Base-by-base conservation (phyloP, 495 filamentous ascomycete genomes). In the Penicillium alfredii region DNA sequence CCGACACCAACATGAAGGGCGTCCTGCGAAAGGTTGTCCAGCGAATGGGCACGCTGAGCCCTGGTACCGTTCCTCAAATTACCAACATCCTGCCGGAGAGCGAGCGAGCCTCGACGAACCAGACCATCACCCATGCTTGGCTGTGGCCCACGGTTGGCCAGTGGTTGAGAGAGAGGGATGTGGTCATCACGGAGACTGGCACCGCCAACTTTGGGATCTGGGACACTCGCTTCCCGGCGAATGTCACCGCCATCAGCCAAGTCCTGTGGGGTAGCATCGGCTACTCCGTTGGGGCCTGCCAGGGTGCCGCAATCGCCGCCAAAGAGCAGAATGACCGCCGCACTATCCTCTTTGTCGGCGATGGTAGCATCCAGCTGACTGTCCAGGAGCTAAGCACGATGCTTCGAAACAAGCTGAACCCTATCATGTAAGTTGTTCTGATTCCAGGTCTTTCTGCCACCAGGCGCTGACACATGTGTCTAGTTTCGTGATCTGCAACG, bases 231-330 rank as follows among this genome's bases (percentile, higher is more conserved):
- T 92, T 93, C 68, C 87, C 87, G 1, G 56, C 72, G 15, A 67
- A 74, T 16, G 85, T 90, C 1, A 84, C 74, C 3, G 82, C 82
- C 11, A 73, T 94, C 44, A 86, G 76, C 29, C 88, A 94, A 57
- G 82, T 90, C 1, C 74, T 95, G 7, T 94, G 87, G 86, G 87
- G 88, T 23, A 86, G 80, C 40, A 94, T 94, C 49, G 88, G 82
- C 0, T 90, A 84, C 58, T 79, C 85, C 0, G 78, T 88, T 17
- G 85, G 85, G 12, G 80, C 85, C 7, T 78, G 80, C 31, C 83
- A 87, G 53, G 86, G 86, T 19, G 84, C 84, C 4, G 81, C 78
- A 1, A 59, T 88, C 29, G 86, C 82, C 4, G 73, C 75, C 0
- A 78, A 80, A 38, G 86, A 90, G 45, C 58, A 56, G n/a, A 53